A percentile compares a stretch with the other conserved stretches of the same genome.
phyloP scores from a whole-genome alignment of 352 stramenopile species.

The Globisporangium mamillatum region DNA sequence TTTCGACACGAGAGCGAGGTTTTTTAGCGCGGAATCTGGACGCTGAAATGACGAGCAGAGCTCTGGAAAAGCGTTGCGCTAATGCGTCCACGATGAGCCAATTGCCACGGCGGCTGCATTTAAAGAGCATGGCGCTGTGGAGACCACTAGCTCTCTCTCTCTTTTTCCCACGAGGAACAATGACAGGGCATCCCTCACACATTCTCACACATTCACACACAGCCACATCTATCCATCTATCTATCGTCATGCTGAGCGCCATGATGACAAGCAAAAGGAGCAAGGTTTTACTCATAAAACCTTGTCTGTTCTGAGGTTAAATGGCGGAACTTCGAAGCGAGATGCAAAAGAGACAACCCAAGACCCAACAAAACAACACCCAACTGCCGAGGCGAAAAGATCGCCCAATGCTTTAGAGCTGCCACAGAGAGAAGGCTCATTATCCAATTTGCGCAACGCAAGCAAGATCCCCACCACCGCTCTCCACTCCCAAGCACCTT shows the following conservation, averaged over 20 bases:
- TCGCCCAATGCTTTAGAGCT: neutral
- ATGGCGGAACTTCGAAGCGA: neutral
- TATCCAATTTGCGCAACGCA: constrained; percentile 34
- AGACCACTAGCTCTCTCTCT: neutral
- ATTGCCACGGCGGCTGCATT: no score
- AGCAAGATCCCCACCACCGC: constrained; percentile 14
- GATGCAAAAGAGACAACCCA: neutral
- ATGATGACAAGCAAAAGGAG: neutral
- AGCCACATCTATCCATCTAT: neutral
- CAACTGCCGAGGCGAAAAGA: neutral
- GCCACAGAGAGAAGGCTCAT: constrained; percentile 10
- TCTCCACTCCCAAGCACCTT: neutral
- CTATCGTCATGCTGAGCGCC: neutral
- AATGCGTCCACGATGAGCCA: neutral
- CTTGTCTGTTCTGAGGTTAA: neutral
- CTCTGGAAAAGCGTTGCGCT: neutral
- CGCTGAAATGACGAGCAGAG: neutral
- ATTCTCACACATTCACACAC: neutral
- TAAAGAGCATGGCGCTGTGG: no score
- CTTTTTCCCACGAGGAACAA: neutral
- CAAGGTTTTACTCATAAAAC: neutral
- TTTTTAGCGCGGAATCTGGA: no score
- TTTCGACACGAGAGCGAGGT: neutral
- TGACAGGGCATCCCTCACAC: neutral
- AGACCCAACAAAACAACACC: neutral